Conservation (phyloP, 2,329 filamentous ascomycete species). For the Penicillium sp. region DNA sequence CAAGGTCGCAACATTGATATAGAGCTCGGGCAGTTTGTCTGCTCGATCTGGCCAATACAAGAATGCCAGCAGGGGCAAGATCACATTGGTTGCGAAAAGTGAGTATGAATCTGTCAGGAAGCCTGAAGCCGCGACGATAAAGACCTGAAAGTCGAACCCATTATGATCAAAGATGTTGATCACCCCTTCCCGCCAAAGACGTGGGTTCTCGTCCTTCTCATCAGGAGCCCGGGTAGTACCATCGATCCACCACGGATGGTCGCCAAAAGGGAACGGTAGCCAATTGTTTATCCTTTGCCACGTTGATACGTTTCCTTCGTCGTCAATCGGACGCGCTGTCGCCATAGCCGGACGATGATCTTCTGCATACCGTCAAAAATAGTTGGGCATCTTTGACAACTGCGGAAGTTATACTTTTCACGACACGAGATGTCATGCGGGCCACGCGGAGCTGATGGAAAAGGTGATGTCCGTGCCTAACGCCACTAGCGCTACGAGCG, state of each 20-base stretch:
- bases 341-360: conserved; percentile 1
- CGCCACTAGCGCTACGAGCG: conserved; percentile 10
- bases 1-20: conserved; percentile 30
- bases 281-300: conserved; percentile 8
- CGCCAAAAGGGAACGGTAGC: conserved; percentile 16
- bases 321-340: conserved; percentile 1
- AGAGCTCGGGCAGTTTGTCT: conserved; percentile 13
- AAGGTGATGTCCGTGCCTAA: conserved; percentile 9
- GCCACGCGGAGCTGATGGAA: conserved; percentile 7
- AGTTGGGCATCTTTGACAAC: not conserved
- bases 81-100: conserved; percentile 17
- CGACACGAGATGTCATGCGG: conserved; percentile 2
- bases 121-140: conserved; percentile 17
- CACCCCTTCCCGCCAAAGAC: conserved; percentile 9
- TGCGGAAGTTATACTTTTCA: conserved; percentile 1
- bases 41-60: conserved; percentile 15
- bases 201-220: conserved; percentile 16
- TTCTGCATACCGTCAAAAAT: not conserved
- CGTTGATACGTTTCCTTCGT: not conserved
- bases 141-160: conserved; percentile 17
- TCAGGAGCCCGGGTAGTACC: conserved; percentile 11
- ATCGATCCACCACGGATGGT: conserved; percentile 19
- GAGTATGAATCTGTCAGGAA: conserved; percentile 17
- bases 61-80: conserved; percentile 13
- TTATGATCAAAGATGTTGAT: conserved; percentile 17